A percentile compares a stretch with the other conserved stretches of the same genome.
phyloP scores from a whole-genome alignment of 768 basidiomycete genomes.

The Russula emetica region DNA sequence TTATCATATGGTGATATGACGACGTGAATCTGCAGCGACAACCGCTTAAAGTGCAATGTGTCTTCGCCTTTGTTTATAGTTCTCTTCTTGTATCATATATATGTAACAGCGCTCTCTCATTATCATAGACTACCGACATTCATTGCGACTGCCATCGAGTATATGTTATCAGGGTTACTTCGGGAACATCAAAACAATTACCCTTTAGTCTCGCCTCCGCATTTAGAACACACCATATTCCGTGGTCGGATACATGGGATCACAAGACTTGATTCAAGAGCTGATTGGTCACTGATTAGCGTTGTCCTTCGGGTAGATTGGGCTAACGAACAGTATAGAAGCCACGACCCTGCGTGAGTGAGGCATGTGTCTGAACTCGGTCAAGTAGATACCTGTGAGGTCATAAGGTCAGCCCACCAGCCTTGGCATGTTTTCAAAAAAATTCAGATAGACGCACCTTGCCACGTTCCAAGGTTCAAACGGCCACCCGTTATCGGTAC shows the following conservation, averaged over 20 bases:
- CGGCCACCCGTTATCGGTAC: conserved; percentile 78
- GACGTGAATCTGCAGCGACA: neutral
- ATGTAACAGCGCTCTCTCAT: neutral
- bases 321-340: conserved; percentile 62
- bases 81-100: neutral
- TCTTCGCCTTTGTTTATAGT: neutral
- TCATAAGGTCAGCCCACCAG: neutral
- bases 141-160: too few species aligned
- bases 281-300: conserved; percentile 2
- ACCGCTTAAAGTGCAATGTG: too few species aligned
- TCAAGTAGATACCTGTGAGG: conserved; percentile 70
- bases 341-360: conserved; percentile 73
- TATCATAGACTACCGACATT: too few species aligned
- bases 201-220: neutral
- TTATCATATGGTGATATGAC: neutral
- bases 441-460: conserved; percentile 48
- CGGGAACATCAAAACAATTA: too few species aligned
- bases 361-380: conserved; percentile 70
- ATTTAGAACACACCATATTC: neutral
- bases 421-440: neutral
- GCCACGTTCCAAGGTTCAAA: conserved; percentile 88
- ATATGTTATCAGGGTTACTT: too few species aligned
- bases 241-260: neutral
- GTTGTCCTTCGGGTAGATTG: neutral
- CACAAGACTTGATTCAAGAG: conserved; percentile 2